phyloP scores from a whole-genome alignment of 495 filamentous ascomycete species.

The Aspergillus saccharolyticus region DNA sequence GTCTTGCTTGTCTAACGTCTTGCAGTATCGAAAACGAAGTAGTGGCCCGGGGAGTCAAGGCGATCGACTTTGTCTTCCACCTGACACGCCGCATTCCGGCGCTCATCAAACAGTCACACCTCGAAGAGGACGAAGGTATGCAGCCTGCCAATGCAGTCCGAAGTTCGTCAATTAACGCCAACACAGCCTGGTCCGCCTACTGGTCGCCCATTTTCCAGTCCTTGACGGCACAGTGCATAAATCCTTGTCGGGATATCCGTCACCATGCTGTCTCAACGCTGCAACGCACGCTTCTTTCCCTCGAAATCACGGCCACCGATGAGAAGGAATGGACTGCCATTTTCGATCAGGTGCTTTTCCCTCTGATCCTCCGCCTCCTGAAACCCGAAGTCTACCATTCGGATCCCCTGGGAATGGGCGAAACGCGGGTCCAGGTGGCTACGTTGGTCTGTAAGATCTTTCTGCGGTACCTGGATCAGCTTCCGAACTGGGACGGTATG shows the following conservation, averaged over 20 bases:
- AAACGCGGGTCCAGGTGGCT: conserved; percentile 88
- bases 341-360: conserved; percentile 91
- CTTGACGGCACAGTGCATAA: conserved; percentile 83
- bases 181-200: conserved; percentile 87
- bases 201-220: conserved; percentile 94
- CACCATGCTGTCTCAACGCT: conserved; percentile 83
- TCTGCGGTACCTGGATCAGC: conserved; percentile 81
- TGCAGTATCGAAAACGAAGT: conserved; percentile 60
- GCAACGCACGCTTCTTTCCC: conserved; percentile 78
- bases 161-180: conserved; percentile 13
- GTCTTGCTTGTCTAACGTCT: conserved; percentile 1
- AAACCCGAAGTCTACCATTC: conserved; percentile 95
- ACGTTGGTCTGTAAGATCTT: conserved; percentile 93
- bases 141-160: neutral
- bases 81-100: conserved; percentile 75
- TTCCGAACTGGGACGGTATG: conserved; percentile 86
- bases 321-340: conserved; percentile 92
- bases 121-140: conserved; percentile 79
- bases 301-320: conserved; percentile 67
- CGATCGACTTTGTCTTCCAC: conserved; percentile 72
- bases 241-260: conserved; percentile 90
- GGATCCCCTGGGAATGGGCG: conserved; percentile 89
- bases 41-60: conserved; percentile 72
- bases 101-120: conserved; percentile 86
- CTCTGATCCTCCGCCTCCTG: conserved; percentile 80